phyloP scores from a whole-genome alignment of 345 rosid genomes.

The Eutrema yunnanense region DNA sequence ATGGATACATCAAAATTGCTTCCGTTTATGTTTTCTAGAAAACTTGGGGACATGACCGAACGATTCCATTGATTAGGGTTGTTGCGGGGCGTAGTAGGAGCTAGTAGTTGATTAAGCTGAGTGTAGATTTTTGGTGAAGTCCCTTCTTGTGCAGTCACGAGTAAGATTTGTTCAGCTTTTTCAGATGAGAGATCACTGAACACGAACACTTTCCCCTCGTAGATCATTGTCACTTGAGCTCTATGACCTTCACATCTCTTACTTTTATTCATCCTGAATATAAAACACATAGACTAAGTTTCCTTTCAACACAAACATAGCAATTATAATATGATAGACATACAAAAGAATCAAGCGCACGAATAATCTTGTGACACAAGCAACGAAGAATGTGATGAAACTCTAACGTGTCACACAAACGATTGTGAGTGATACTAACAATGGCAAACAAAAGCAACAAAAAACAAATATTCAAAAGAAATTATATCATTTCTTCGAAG shows the following conservation, averaged over 20 bases:
- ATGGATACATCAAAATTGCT: background rate
- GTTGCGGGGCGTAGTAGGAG: background rate
- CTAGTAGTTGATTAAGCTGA: background rate
- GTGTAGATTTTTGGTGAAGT: conserved; percentile 20
- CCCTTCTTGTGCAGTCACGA: conserved; percentile 38
- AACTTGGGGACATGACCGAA: background rate
- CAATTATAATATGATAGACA: background rate
- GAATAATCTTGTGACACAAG: background rate
- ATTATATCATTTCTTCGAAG: background rate
- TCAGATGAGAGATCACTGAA: conserved; percentile 58
- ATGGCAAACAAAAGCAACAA: background rate
- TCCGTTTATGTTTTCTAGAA: background rate
- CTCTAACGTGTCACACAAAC: background rate
- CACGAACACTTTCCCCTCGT: conserved; percentile 58
- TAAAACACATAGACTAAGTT: background rate
- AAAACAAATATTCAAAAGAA: background rate
- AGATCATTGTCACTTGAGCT: conserved; percentile 59
- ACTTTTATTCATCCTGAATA: background rate
- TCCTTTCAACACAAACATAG: background rate
- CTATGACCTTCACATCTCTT: background rate
- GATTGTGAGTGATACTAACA: too few relatives aligned
- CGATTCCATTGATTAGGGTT: background rate
- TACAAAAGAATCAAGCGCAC: background rate
- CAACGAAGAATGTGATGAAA: background rate
- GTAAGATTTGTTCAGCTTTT: conserved; percentile 68